Conservation (phyloP, 345 rosid genomes). For the Bruguiera parviflora region DNA sequence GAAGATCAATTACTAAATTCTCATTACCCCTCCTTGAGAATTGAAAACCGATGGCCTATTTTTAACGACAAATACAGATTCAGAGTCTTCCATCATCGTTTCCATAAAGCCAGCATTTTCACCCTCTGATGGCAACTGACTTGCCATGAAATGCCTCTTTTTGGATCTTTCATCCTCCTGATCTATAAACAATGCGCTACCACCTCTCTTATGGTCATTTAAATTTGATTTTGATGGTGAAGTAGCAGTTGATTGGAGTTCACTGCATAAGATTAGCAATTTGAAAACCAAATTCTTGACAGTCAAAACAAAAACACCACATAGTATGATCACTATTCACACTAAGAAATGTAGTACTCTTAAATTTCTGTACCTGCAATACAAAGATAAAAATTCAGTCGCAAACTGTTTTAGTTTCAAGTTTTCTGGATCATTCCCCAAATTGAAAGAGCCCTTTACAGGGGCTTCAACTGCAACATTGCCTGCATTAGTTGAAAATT, state of each 20-base stretch:
- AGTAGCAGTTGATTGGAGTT: slow-evolving; percentile 47
- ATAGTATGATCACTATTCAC: not conserved
- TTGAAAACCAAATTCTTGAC: not conserved
- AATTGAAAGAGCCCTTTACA: slow-evolving; percentile 20
- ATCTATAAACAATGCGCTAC: slow-evolving; percentile 39
- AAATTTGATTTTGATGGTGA: slow-evolving; percentile 40
- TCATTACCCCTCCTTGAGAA: slow-evolving; percentile 44
- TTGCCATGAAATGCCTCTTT: slow-evolving; percentile 44
- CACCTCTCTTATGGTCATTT: slow-evolving; percentile 52
- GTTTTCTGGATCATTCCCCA: slow-evolving; percentile 32
- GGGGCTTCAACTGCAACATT: slow-evolving; percentile 28
- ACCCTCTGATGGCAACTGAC: slow-evolving; percentile 26
- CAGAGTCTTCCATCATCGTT: slow-evolving; percentile 39
- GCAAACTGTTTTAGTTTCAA: slow-evolving; percentile 70
- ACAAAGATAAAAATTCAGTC: slow-evolving; percentile 75
- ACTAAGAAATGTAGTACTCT: not conserved
- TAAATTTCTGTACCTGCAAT: slow-evolving; percentile 63
- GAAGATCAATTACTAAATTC: slow-evolving; percentile 9
- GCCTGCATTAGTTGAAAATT: slow-evolving; percentile 35
- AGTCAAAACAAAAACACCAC: slow-evolving; percentile 7
- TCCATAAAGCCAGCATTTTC: slow-evolving; percentile 26
- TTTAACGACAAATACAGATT: slow-evolving; percentile 33
- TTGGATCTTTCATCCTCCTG: slow-evolving; percentile 40
- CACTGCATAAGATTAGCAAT: slow-evolving; percentile 40
- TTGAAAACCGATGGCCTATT: slow-evolving; percentile 22